Percentiles rank a stretch among this genome's conserved stretches.
Evolutionary conservation across 129 eudicot genomes (phyloP).

Genomic region (Arctium lappa): DNA sequence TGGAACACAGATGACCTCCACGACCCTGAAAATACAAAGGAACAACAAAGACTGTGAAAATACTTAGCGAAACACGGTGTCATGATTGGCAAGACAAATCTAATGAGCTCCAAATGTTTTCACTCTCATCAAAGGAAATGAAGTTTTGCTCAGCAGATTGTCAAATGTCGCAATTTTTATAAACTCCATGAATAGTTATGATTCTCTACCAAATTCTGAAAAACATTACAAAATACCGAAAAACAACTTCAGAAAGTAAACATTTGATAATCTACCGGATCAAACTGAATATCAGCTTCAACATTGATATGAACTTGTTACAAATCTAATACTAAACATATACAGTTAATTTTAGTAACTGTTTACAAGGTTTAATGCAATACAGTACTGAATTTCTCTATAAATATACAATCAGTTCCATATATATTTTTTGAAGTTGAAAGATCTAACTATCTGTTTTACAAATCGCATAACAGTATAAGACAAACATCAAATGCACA

Average conservation of each 20-base stretch:
- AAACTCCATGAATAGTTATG: too few relatives aligned
- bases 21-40: constrained; percentile 27
- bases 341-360: too few relatives aligned
- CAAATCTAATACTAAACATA: background rate
- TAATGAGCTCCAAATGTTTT: background rate
- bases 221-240: too few relatives aligned
- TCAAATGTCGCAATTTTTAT: too few relatives aligned
- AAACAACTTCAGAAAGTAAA: too few relatives aligned
- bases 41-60: background rate
- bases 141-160: too few relatives aligned
- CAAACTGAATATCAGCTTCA: background rate
- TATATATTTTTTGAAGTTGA: too few relatives aligned
- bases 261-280: background rate
- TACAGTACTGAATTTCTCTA: background rate
- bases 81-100: background rate
- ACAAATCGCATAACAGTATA: too few relatives aligned
- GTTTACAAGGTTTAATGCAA: background rate
- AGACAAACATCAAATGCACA: too few relatives aligned
- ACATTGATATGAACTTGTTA: background rate
- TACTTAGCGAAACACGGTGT: background rate
- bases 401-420: too few relatives aligned
- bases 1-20: constrained; percentile 43
- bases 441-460: too few relatives aligned
- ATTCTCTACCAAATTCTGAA: too few relatives aligned
- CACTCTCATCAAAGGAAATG: background rate